These are phyloP conservation scores for Hanseniaspora lindneri DNA, from an alignment of 805 yeast species.

Conservation along the genomic window DNA sequence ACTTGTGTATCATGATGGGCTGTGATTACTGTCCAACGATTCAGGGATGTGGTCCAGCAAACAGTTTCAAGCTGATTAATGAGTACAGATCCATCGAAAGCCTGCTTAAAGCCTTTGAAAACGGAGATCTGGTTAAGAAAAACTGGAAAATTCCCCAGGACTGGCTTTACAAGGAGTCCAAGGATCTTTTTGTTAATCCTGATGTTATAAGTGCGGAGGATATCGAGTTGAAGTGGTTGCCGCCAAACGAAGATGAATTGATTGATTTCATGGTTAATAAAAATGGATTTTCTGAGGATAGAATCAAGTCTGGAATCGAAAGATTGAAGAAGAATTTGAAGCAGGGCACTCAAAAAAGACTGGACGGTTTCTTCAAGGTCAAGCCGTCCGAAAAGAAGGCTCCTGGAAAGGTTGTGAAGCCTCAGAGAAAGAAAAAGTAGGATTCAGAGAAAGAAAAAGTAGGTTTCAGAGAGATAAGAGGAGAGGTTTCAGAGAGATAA, in stretches of 20 bases:
- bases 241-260: slow-evolving; percentile 77
- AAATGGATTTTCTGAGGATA: slow-evolving; percentile 86
- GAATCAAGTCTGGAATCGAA: slow-evolving; percentile 77
- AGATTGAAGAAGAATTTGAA: slow-evolving; percentile 74
- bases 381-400: slow-evolving; percentile 41
- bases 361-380: slow-evolving; percentile 83
- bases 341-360: slow-evolving; percentile 76
- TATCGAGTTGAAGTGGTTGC: slow-evolving; percentile 68
- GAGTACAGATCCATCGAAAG: slow-evolving; percentile 76
- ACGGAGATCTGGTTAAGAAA: slow-evolving; percentile 22
- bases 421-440: slow-evolving; percentile 13
- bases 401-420: slow-evolving; percentile 15
- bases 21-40: slow-evolving; percentile 97
- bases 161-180: slow-evolving; percentile 86
- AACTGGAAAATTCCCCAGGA: slow-evolving; percentile 83
- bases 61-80: slow-evolving; percentile 76
- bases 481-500: no score
- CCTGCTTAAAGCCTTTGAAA: slow-evolving; percentile 51
- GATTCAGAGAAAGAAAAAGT: no score
- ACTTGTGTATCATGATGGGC: slow-evolving; percentile 83
- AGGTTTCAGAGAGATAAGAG: no score
- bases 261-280: slow-evolving; percentile 71
- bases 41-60: slow-evolving; percentile 90
- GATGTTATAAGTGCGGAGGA: slow-evolving; percentile 57
- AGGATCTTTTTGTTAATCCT: slow-evolving; percentile 71